Base-by-base conservation (phyloP, 768 basidiomycete species). In the Suillus bovinus region DNA sequence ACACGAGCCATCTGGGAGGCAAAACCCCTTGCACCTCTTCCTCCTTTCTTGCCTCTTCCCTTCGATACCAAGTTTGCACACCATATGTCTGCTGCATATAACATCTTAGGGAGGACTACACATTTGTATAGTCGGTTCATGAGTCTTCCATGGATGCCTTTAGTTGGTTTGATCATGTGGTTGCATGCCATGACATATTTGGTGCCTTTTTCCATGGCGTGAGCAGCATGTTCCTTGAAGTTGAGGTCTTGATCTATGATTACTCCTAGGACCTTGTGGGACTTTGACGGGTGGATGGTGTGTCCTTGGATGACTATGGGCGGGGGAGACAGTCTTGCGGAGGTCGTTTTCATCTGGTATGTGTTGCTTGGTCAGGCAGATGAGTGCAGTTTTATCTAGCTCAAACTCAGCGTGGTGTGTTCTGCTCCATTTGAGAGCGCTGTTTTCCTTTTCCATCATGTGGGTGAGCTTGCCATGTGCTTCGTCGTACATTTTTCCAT, bases 401-500 rank as follows among this genome's bases (percentile, higher is more conserved):
- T 42, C n/a, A 2, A 42, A 42, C 11, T 42, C 42, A 0, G 9
- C 20, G 4, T 42, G 20, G 3, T 42, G 42, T 20, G 4, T 1
- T 4, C 10, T 4, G 2, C 42, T 42, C 44, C n/a, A 46, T 6
- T 46, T 2, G 5, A 46, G 1, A 0, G n/a, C 11, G 4, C 44
- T 22, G 5, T 22, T 22, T 13, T 13, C 2, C 9, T 22, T 46
- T 13, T 46, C 44, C 44, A 46, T 46, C 44, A 46, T 46, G 2
- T 3, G 6, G 0, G 2, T 22, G 13, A 46, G 22, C 13, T 46
- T 46, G 0, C 2, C 0, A 5, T 46, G 11, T 0, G 11, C n/a
- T 2, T 46, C 44, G 5, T 46, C 11, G 3, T 46, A 46, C 0
- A 13, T 2, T 2, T 22, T 1, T 0, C 44, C 44, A 3, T 22